These are phyloP conservation scores for Thalassiosira ordinaria DNA, from an alignment of 352 stramenopile genomes.

Conservation along the genomic window DNA sequence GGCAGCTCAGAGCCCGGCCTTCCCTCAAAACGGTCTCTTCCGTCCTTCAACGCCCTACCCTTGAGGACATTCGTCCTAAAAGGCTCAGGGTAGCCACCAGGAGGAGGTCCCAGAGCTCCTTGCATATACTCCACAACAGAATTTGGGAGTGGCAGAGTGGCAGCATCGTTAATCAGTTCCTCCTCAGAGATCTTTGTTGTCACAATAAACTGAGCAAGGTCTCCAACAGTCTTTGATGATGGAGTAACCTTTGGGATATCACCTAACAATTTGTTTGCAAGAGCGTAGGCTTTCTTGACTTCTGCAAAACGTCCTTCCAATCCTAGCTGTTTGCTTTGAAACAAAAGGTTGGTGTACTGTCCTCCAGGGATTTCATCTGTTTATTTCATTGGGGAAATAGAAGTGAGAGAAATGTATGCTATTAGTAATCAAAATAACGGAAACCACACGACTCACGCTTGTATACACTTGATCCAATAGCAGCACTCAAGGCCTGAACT, in stretches of 20 bases:
- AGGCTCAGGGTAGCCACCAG: conserved; percentile 94
- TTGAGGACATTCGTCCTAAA: conserved; percentile 92
- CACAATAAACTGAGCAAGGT: conserved; percentile 95
- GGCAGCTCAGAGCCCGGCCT: conserved; percentile 92
- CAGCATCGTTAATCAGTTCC: conserved; percentile 91
- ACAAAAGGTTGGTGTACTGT: conserved; percentile 97
- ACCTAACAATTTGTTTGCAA: conserved; percentile 91
- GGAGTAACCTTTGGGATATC: conserved; percentile 98
- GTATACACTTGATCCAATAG: conserved; percentile 91
- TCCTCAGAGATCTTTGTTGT: conserved; percentile 36
- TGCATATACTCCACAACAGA: conserved; percentile 98
- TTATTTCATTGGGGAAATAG: too few relatives aligned
- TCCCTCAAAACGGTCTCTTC: conserved; percentile 84
- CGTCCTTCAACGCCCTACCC: conserved; percentile 84
- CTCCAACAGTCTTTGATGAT: conserved; percentile 95
- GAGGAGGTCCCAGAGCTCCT: conserved; percentile 89
- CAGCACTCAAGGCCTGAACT: conserved; percentile 92
- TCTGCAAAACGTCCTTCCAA: conserved; percentile 74
- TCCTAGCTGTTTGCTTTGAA: conserved; percentile 93
- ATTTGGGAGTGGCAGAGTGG: conserved; percentile 93
- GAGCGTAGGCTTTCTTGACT: conserved; percentile 95
- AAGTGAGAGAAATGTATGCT: too few relatives aligned
- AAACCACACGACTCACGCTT: too few relatives aligned
- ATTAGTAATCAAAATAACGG: too few relatives aligned
- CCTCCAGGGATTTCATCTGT: conserved; percentile 96